Evolutionary conservation across 2,329 filamentous ascomycete genomes (phyloP), one percentile per base, ranked within the genome.

Genomic region (Ophiostoma australiae): DNA sequence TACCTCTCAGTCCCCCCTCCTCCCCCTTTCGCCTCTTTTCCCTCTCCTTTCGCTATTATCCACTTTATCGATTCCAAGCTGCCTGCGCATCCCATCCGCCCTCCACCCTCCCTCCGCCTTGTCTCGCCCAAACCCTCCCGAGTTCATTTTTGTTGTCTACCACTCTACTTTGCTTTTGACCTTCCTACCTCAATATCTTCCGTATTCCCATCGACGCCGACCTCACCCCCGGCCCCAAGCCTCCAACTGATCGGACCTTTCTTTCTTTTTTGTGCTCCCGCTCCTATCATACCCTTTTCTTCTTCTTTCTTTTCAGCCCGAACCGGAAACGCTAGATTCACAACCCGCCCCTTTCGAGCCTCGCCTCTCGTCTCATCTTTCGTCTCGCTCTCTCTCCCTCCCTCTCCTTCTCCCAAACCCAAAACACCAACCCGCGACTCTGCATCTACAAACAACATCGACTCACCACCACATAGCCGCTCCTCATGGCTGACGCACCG

Each of bases 401-500:
- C 52, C 27, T 58, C 39, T 35, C 37, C 37, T 31, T 37, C 31
- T 37, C 31, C 39, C 52, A 23, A 58, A 58, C 52, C 52, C 23
- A 58, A 58, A 58, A n/a, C 61, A 37, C 58, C 23, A 33, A 35
- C 61, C 10, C 55, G 15, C 58, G 52, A 58, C 63, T 39, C 20
- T 48, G 44, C 44, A 48, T 37, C 33, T 39, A 66, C 63, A 20
- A 39, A 20, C 31, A 68, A 70, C 68, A 68, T 58, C 35, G 33
- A 20, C 37, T 41, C 65, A 27, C 35, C 23, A 41, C 27, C 44
- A 66, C 44, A 48, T 65, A 69, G 35, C 33, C 72, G 65, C 67
- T 71, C 70, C 87, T 82, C 81, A 98, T 98, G 94, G 93, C 88
- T 83, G 88, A 97, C 84, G 91, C 90, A 83, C 87, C 90, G 81